phyloP scores from a whole-genome alignment of 2,329 filamentous ascomycete species.

The Talaromyces sp. region DNA sequence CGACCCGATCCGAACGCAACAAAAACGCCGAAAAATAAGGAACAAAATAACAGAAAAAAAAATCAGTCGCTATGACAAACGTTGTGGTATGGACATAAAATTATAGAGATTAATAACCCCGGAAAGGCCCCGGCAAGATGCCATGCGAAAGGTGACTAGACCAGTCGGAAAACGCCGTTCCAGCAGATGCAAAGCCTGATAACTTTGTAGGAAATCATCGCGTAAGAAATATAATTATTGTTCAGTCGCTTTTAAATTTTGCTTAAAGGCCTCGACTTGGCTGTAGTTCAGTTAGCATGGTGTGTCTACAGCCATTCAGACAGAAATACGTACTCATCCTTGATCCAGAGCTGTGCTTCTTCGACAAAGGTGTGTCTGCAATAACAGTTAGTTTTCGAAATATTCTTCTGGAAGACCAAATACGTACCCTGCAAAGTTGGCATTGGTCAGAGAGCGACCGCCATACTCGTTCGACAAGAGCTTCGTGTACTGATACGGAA shows the following conservation, averaged over 20 bases:
- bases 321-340: neutral
- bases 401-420: neutral
- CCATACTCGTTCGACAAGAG: constrained; percentile 54
- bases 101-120: neutral
- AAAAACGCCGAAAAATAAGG: neutral
- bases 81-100: neutral
- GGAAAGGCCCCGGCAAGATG: no score
- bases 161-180: neutral
- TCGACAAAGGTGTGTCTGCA: constrained; percentile 28
- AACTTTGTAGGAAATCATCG: no score
- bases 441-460: constrained; percentile 41
- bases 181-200: neutral
- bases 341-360: constrained; percentile 3
- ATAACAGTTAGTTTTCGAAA: neutral
- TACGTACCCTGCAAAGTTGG: constrained; percentile 37
- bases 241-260: neutral
- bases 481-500: constrained; percentile 53
- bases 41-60: neutral
- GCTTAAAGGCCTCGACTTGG: neutral
- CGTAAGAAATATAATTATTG: neutral
- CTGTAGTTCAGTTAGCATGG: neutral
- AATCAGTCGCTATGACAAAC: neutral
- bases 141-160: no score
- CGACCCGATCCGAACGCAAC: neutral
- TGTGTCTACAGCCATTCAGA: neutral